These are phyloP conservation scores for Neurospora sublineolata DNA, from an alignment of 495 filamentous ascomycete species.

Conservation along the genomic window DNA sequence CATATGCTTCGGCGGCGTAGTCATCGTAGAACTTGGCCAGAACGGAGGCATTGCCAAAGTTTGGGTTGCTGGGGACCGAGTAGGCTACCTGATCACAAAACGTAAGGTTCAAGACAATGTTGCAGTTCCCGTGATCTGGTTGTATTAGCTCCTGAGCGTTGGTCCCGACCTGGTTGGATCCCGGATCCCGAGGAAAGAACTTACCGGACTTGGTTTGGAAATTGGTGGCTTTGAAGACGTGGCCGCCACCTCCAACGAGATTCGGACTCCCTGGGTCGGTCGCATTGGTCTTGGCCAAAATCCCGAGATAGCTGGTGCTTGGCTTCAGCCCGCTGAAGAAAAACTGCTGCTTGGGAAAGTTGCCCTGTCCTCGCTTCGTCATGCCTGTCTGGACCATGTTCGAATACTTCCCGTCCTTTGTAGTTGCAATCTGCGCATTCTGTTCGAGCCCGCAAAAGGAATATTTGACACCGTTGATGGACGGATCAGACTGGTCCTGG, in stretches of 20 bases:
- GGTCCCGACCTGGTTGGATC: not conserved
- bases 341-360: slow-evolving; percentile 72
- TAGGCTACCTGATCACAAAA: slow-evolving; percentile 85
- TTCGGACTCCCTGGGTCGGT: slow-evolving; percentile 38
- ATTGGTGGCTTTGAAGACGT: slow-evolving; percentile 52
- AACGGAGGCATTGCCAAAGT: slow-evolving; percentile 34
- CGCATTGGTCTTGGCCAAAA: slow-evolving; percentile 55
- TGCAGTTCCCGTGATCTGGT: slow-evolving; percentile 50
- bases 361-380: slow-evolving; percentile 49
- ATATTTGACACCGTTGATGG: slow-evolving; percentile 53
- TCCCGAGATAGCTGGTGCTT: slow-evolving; percentile 56
- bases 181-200: slow-evolving; percentile 10
- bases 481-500: slow-evolving; percentile 46
- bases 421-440: slow-evolving; percentile 49
- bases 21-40: slow-evolving; percentile 61
- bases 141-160: not conserved
- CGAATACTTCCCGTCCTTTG: slow-evolving; percentile 27
- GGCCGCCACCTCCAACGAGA: slow-evolving; percentile 55
- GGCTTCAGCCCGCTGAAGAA: slow-evolving; percentile 62
- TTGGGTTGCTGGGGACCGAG: slow-evolving; percentile 72
- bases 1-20: slow-evolving; percentile 46
- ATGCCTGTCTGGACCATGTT: slow-evolving; percentile 48
- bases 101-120: slow-evolving; percentile 66
- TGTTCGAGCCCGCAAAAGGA: slow-evolving; percentile 64
- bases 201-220: slow-evolving; percentile 72